Evolutionary conservation across 768 basidiomycete genomes (phyloP).

Genomic region (Naganishia kalamii): DNA sequence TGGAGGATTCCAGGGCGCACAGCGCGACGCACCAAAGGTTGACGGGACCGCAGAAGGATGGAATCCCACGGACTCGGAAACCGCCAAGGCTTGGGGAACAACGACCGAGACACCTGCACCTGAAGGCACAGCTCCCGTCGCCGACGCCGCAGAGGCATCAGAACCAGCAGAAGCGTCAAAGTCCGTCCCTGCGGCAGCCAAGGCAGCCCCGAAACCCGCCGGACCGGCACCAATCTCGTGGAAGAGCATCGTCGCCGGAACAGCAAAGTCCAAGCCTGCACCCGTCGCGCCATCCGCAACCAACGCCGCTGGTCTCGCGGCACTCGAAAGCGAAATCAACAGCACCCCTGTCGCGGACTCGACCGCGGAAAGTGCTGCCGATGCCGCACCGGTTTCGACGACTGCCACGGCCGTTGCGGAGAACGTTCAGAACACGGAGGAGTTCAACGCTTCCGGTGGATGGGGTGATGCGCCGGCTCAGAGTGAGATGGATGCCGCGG

Average conservation of each 20-base stretch:
- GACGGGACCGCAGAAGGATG: background rate
- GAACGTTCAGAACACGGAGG: conserved; percentile 32
- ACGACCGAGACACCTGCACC: conserved; percentile 1
- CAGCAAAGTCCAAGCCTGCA: conserved; percentile 13
- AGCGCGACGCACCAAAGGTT: background rate
- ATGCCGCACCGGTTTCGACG: conserved; percentile 34
- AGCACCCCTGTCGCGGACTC: background rate
- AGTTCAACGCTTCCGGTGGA: conserved; percentile 41
- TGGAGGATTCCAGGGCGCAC: conserved; percentile 36
- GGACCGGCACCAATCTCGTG: conserved; percentile 15
- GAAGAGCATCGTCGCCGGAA: conserved; percentile 16
- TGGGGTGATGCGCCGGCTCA: conserved; percentile 43
- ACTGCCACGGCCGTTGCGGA: conserved; percentile 26
- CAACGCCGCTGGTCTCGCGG: conserved; percentile 9
- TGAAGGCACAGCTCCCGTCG: background rate
- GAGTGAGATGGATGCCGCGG: conserved; percentile 41
- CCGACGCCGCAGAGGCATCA: background rate
- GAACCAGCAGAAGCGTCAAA: conserved; percentile 4
- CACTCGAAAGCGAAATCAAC: conserved; percentile 7
- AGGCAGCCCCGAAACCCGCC: conserved; percentile 1
- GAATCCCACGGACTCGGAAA: background rate
- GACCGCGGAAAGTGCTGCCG: background rate
- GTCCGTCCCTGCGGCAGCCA: background rate
- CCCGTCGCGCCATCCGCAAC: background rate
- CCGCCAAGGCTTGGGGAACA: conserved; percentile 10